Evolutionary conservation across 805 yeast genomes (phyloP).

Genomic region (Diddensiella caesifluorescens): DNA sequence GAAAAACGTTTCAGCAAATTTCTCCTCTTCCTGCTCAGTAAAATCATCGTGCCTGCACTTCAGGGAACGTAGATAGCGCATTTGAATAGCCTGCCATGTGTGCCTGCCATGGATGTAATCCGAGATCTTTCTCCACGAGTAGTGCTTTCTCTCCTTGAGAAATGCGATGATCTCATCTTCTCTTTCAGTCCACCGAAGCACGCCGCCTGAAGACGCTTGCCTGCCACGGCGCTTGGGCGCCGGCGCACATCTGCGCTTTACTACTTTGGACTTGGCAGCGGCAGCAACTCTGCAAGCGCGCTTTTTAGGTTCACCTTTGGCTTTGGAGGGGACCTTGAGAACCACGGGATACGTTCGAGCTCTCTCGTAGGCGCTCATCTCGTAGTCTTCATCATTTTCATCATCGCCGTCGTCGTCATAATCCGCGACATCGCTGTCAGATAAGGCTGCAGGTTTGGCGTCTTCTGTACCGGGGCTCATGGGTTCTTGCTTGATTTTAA

Average conservation of each 20-base stretch:
- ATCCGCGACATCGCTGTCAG: background rate
- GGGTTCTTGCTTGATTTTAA: no score
- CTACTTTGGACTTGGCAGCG: no score
- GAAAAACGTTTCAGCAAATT: slow-evolving; percentile 30
- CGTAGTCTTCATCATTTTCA: background rate
- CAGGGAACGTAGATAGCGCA: slow-evolving; percentile 41
- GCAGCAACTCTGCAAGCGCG: no score
- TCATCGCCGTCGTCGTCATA: background rate
- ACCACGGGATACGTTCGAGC: no score
- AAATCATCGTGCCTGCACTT: slow-evolving; percentile 35
- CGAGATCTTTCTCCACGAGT: slow-evolving; percentile 39
- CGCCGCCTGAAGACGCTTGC: background rate
- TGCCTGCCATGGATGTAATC: slow-evolving; percentile 23
- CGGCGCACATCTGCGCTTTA: no score
- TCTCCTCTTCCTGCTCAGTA: slow-evolving; percentile 34
- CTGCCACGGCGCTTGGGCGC: no score
- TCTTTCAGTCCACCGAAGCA: slow-evolving; percentile 14
- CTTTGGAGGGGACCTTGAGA: no score
- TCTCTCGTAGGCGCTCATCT: background rate
- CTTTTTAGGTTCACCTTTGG: no score
- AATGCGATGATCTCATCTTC: slow-evolving; percentile 18
- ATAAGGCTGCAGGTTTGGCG: background rate
- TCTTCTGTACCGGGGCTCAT: background rate
- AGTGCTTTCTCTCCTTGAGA: slow-evolving; percentile 34
- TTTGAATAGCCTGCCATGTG: slow-evolving; percentile 45